Conservation (phyloP, 345 rosid species). For the Nasturtium officinale region DNA sequence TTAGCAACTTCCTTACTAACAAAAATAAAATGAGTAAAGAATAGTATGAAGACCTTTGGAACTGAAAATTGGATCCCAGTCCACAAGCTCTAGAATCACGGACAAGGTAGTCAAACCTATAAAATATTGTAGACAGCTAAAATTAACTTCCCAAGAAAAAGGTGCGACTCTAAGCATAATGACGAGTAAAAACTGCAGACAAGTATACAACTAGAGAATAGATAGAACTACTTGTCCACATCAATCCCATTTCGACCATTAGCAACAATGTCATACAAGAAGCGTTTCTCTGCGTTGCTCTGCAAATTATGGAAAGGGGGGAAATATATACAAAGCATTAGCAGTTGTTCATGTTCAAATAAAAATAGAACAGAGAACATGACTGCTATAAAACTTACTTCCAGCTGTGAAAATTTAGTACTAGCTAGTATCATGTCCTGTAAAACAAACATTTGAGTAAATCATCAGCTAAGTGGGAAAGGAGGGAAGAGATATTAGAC, state of each 20-base stretch:
- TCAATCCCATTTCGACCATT: constrained; percentile 98
- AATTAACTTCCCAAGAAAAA: background rate
- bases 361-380: background rate
- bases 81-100: constrained; percentile 96
- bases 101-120: constrained; percentile 92
- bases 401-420: constrained; percentile 56
- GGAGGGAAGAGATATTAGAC: background rate
- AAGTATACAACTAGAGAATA: constrained; percentile 13
- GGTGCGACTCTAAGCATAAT: background rate
- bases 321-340: constrained; percentile 22
- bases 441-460: constrained; percentile 19
- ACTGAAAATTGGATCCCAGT: constrained; percentile 81
- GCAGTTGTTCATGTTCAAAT: constrained; percentile 27
- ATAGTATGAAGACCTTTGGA: constrained; percentile 61
- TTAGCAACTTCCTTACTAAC: constrained; percentile 25
- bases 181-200: constrained; percentile 29
- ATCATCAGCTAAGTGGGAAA: constrained; percentile 32
- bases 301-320: constrained; percentile 33
- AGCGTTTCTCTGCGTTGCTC: constrained; percentile 66
- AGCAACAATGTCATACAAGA: constrained; percentile 94
- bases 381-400: constrained; percentile 48
- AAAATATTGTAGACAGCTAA: constrained; percentile 1
- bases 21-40: constrained; percentile 20
- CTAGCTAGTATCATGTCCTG: constrained; percentile 96
- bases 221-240: constrained; percentile 74